Percentiles rank a stretch among this genome's conserved stretches.
Evolutionary conservation across 2,329 filamentous ascomycete species (phyloP).

Genomic region (Alternaria dauci): DNA sequence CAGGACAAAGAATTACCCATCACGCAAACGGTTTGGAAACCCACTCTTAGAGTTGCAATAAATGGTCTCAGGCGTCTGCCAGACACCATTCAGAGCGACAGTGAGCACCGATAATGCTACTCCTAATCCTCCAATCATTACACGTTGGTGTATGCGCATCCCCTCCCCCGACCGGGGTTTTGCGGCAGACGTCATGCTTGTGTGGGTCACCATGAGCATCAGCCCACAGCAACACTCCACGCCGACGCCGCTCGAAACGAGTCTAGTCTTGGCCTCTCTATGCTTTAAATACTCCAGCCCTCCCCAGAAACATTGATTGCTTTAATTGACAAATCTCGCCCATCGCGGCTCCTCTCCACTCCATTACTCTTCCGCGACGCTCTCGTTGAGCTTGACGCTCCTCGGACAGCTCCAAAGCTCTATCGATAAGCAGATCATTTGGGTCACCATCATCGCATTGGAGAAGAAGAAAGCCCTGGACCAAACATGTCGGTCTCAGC

Average conservation of each 20-base stretch:
- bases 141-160: slow-evolving; percentile 1
- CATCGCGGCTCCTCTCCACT: slow-evolving; percentile 24
- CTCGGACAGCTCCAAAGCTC: neutral
- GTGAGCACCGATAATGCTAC: neutral
- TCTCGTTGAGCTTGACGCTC: slow-evolving; percentile 6
- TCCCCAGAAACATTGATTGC: slow-evolving; percentile 1
- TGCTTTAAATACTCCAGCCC: slow-evolving; percentile 19
- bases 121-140: neutral
- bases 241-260: slow-evolving; percentile 13
- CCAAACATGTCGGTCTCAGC: slow-evolving; percentile 67
- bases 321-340: slow-evolving; percentile 1
- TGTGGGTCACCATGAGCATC: slow-evolving; percentile 20
- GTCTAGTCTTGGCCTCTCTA: slow-evolving; percentile 17
- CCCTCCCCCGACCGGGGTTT: slow-evolving; percentile 17
- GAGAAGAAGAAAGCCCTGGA: neutral
- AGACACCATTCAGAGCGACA: neutral
- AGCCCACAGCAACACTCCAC: slow-evolving; percentile 21
- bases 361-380: slow-evolving; percentile 1
- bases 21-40: neutral
- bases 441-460: neutral
- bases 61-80: neutral
- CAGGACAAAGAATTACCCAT: neutral
- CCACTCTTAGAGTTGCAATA: neutral
- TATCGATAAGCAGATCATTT: slow-evolving; percentile 21
- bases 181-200: slow-evolving; percentile 26